Conservation (phyloP, 208 protist species). For the Leishmania arabica region DNA sequence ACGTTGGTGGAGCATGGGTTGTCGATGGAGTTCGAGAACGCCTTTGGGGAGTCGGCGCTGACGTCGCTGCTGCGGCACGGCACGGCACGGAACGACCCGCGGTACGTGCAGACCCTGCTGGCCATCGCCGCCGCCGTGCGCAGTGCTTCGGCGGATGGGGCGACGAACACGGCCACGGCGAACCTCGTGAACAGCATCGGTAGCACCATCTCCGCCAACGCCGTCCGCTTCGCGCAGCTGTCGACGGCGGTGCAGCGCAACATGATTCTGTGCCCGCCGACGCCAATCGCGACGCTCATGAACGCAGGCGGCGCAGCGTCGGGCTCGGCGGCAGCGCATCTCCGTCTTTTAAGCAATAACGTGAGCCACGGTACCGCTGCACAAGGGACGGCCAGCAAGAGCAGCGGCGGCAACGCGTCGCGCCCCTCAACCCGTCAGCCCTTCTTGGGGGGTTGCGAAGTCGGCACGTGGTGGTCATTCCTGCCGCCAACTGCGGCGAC, state of each 20-base stretch:
- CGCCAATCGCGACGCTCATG: constrained; percentile 34
- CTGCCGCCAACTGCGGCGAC: constrained; percentile 34
- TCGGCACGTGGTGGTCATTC: constrained; percentile 53
- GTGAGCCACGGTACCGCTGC: not conserved
- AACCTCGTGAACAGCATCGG: constrained; percentile 13
- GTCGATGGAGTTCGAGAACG: constrained; percentile 68
- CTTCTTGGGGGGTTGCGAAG: constrained; percentile 41
- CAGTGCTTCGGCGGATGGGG: not conserved
- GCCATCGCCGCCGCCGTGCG: not conserved
- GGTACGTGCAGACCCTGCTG: constrained; percentile 31
- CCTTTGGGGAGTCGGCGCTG: constrained; percentile 66
- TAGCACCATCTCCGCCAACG: constrained; percentile 14
- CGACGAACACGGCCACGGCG: not conserved
- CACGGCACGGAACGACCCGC: constrained; percentile 60
- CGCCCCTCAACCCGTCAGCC: not conserved
- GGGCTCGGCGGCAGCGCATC: constrained; percentile 5
- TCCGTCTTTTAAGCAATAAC: constrained; percentile 3
- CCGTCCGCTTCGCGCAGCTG: constrained; percentile 40
- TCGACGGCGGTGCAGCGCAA: constrained; percentile 56
- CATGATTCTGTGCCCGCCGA: constrained; percentile 64
- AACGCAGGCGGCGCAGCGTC: not conserved
- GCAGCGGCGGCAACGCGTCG: not conserved
- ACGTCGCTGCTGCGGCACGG: constrained; percentile 78
- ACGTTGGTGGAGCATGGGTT: constrained; percentile 55
- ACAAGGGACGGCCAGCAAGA: not conserved